These are phyloP conservation scores for Scheffersomyces quercinus DNA, from an alignment of 1,139 yeast species.

Conservation along the genomic window DNA sequence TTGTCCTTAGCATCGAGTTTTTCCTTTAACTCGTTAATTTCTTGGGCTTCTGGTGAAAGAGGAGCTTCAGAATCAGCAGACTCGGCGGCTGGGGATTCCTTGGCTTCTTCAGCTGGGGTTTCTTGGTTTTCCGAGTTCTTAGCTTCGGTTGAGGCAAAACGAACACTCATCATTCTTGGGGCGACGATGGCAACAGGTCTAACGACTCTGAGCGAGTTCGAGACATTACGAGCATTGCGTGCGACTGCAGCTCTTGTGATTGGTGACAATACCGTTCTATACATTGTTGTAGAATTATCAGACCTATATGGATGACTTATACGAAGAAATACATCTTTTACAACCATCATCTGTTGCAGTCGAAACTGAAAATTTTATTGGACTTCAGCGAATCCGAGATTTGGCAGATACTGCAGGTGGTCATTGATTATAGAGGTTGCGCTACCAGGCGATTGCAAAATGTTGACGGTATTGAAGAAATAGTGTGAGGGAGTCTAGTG, in stretches of 20 bases:
- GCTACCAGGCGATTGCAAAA: too few relatives aligned
- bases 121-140: constrained; percentile 13
- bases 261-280: constrained; percentile 31
- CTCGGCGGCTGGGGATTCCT: constrained; percentile 13
- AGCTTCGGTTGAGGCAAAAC: constrained; percentile 27
- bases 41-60: constrained; percentile 12
- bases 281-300: constrained; percentile 19
- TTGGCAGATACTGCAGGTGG: too few relatives aligned
- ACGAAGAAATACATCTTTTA: too few relatives aligned
- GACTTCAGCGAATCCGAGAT: too few relatives aligned
- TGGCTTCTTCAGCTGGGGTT: constrained; percentile 8
- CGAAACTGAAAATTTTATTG: too few relatives aligned
- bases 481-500: too few relatives aligned
- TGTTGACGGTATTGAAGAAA: too few relatives aligned
- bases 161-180: constrained; percentile 15
- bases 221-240: constrained; percentile 14
- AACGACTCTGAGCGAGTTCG: constrained; percentile 14
- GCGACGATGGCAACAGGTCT: constrained; percentile 16
- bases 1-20: constrained; percentile 70
- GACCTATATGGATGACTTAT: too few relatives aligned
- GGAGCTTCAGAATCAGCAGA: constrained; percentile 12
- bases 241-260: constrained; percentile 13
- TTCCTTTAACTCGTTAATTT: constrained; percentile 47
- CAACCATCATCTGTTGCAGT: too few relatives aligned
- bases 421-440: too few relatives aligned